Evolutionary conservation across 2,329 filamentous ascomycete genomes (phyloP).

Genomic region (Pestalotiopsis sp.): DNA sequence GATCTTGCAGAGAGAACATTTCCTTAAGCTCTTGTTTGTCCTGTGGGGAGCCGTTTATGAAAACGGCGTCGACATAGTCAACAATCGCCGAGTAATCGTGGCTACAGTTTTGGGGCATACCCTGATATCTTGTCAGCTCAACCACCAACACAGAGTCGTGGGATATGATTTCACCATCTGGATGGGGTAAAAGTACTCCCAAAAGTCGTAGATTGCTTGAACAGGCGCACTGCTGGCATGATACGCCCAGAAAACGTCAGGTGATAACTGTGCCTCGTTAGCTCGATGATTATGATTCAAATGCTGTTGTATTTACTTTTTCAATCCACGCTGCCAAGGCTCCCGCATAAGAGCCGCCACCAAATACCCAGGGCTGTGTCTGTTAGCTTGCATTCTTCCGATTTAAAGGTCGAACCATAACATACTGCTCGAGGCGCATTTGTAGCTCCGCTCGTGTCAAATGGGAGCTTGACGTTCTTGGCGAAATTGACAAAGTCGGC

Average conservation of each 20-base stretch:
- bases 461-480: slow-evolving; percentile 53
- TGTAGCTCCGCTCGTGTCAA: slow-evolving; percentile 48
- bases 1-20: slow-evolving; percentile 52
- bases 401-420: neutral
- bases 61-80: slow-evolving; percentile 54
- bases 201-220: slow-evolving; percentile 58
- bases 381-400: neutral
- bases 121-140: slow-evolving; percentile 24
- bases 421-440: slow-evolving; percentile 50
- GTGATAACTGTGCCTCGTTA: slow-evolving; percentile 33
- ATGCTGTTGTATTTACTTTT: slow-evolving; percentile 24
- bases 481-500: slow-evolving; percentile 58
- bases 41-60: slow-evolving; percentile 41
- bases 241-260: slow-evolving; percentile 64
- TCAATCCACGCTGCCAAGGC: slow-evolving; percentile 59
- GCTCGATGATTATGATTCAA: neutral
- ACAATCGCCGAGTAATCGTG: slow-evolving; percentile 53
- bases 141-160: neutral
- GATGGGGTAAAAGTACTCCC: slow-evolving; percentile 61
- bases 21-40: slow-evolving; percentile 49
- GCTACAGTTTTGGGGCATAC: slow-evolving; percentile 62
- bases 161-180: slow-evolving; percentile 34
- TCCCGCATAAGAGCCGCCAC: slow-evolving; percentile 59
- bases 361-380: slow-evolving; percentile 55
- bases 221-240: slow-evolving; percentile 59